Percentiles rank a stretch among this genome's conserved stretches.
phyloP scores from a whole-genome alignment of 176 grass and related monocot species.

The Luzula sylvatica region DNA sequence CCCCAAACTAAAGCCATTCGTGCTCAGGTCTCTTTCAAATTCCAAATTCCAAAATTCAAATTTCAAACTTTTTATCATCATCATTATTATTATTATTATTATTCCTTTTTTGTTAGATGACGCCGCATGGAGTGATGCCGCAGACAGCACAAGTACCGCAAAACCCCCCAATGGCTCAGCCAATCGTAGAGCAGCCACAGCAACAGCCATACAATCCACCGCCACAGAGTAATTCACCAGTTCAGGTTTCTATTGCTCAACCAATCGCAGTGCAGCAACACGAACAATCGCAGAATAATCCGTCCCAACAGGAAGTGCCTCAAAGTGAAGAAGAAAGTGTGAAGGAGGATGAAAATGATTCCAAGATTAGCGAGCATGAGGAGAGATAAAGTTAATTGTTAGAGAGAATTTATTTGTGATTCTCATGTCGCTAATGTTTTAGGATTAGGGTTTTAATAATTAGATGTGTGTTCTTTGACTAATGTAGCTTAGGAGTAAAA shows the following conservation, averaged over 20 bases:
- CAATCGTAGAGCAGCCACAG: constrained; percentile 18
- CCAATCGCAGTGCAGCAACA: neutral
- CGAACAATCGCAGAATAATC: neutral
- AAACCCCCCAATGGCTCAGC: constrained; percentile 10
- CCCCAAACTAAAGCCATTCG: constrained; percentile 29
- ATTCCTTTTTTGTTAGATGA: constrained; percentile 24
- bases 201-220: constrained; percentile 12
- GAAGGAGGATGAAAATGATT: neutral
- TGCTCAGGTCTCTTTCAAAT: too few species aligned
- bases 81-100: too few species aligned
- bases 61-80: too few species aligned
- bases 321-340: constrained; percentile 8
- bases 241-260: neutral
- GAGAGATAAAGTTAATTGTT: constrained; percentile 13
- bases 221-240: neutral
- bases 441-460: constrained; percentile 5
- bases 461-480: constrained; percentile 10
- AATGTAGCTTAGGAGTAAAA: neutral
- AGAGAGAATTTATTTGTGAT: constrained; percentile 8
- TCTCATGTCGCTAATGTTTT: constrained; percentile 4
- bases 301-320: neutral
- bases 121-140: constrained; percentile 24
- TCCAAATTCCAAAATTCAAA: neutral
- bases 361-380: constrained; percentile 7
- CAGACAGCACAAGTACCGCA: too few species aligned